These are phyloP conservation scores for Plectosphaerella plurivora DNA, from an alignment of 2,329 filamentous ascomycete genomes.

Conservation along the genomic window DNA sequence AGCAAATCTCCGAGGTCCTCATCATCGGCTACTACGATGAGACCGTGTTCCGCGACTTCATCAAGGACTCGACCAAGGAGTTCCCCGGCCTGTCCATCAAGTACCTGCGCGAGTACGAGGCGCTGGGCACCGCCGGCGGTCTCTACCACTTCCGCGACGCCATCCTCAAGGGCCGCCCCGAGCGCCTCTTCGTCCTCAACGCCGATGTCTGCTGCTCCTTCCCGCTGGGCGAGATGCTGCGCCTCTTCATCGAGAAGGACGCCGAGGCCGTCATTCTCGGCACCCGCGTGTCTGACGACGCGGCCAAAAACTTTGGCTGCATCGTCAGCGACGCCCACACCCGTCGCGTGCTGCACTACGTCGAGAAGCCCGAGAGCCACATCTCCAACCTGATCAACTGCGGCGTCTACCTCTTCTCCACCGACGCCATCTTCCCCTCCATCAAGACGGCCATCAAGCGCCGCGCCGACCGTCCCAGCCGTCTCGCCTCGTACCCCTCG, in stretches of 20 bases:
- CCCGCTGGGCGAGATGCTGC: slow-evolving; percentile 92
- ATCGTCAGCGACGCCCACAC: slow-evolving; percentile 93
- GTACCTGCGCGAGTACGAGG: slow-evolving; percentile 96
- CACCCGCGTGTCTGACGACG: slow-evolving; percentile 84
- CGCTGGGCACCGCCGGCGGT: slow-evolving; percentile 89
- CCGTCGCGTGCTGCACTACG: slow-evolving; percentile 94
- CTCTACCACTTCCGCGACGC: slow-evolving; percentile 99
- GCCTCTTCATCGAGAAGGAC: slow-evolving; percentile 89
- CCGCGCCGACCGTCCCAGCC: slow-evolving; percentile 76
- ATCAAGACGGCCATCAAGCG: slow-evolving; percentile 95
- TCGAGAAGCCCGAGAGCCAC: slow-evolving; percentile 96
- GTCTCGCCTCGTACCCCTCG: slow-evolving; percentile 90
- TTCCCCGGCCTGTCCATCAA: slow-evolving; percentile 88
- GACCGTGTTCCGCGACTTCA: slow-evolving; percentile 93
- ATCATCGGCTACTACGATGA: slow-evolving; percentile 99
- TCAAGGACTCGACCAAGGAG: slow-evolving; percentile 80
- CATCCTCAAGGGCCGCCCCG: slow-evolving; percentile 91
- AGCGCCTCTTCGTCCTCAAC: slow-evolving; percentile 95
- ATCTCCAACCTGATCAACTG: slow-evolving; percentile 99
- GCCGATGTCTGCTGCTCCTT: slow-evolving; percentile 99
- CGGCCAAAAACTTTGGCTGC: slow-evolving; percentile 94
- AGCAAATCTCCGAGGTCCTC: slow-evolving; percentile 83
- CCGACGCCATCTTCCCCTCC: slow-evolving; percentile 92
- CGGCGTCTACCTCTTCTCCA: slow-evolving; percentile 95
- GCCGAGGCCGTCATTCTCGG: slow-evolving; percentile 96